phyloP scores from a whole-genome alignment of 225 moss, liverwort and hornwort species.

The Polytrichum formosum region DNA sequence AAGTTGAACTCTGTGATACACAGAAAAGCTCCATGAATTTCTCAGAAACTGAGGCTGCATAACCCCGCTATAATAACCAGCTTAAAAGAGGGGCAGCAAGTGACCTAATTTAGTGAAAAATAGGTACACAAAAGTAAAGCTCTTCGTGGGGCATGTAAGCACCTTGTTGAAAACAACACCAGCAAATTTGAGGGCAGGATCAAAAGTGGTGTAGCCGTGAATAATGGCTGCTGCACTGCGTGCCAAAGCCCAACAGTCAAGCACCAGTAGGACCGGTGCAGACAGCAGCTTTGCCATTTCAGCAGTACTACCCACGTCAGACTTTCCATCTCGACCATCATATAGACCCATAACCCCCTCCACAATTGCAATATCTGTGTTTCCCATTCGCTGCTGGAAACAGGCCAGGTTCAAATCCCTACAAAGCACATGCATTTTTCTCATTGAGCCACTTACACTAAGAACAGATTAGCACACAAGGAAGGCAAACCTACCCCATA shows the following conservation, averaged over 20 bases:
- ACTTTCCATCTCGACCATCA: conserved; percentile 62
- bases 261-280: conserved; percentile 64
- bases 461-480: too few relatives aligned
- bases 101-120: too few relatives aligned
- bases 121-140: too few relatives aligned
- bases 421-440: neutral
- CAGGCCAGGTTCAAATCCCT: conserved; percentile 77
- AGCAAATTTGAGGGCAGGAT: conserved; percentile 56
- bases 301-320: conserved; percentile 69
- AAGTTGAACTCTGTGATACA: too few relatives aligned
- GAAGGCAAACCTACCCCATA: too few relatives aligned
- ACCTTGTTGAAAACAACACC: conserved; percentile 74
- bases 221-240: conserved; percentile 70
- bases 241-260: conserved; percentile 69
- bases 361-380: conserved; percentile 64
- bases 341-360: conserved; percentile 78
- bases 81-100: too few relatives aligned
- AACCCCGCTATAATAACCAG: too few relatives aligned
- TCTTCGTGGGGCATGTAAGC: neutral
- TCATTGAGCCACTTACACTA: too few relatives aligned
- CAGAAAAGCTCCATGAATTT: too few relatives aligned
- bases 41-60: too few relatives aligned
- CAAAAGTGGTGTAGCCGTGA: conserved; percentile 63
- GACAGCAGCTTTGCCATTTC: conserved; percentile 75
- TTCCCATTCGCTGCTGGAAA: conserved; percentile 47